Evolutionary conservation across 2,329 filamentous ascomycete species (phyloP).

Genomic region (Paracoccidioides brasiliensis): DNA sequence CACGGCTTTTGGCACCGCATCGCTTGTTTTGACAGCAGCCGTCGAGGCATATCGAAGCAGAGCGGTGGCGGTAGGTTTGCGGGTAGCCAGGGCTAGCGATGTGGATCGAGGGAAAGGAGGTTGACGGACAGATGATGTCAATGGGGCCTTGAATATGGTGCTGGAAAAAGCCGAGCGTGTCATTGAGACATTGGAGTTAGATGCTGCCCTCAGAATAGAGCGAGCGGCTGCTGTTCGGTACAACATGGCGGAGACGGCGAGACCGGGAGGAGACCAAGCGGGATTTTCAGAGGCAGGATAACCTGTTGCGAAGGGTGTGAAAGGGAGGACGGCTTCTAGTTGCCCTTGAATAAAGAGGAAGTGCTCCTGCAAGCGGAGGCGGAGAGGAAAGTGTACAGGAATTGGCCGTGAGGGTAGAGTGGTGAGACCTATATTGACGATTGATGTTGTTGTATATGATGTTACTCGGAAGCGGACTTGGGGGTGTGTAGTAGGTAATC

Average conservation of each 20-base stretch:
- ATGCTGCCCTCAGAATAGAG: conserved; percentile 32
- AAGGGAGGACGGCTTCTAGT: conserved; percentile 20
- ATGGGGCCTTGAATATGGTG: conserved; percentile 32
- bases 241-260: conserved; percentile 28
- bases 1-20: conserved; percentile 26
- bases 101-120: conserved; percentile 24
- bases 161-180: conserved; percentile 29
- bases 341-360: conserved; percentile 14
- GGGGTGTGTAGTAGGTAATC: not conserved
- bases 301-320: not conserved
- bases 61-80: conserved; percentile 35
- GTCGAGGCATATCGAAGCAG: conserved; percentile 37
- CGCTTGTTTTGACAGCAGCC: conserved; percentile 11
- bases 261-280: conserved; percentile 20
- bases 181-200: conserved; percentile 31
- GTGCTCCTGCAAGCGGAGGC: conserved; percentile 6
- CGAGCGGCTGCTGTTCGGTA: conserved; percentile 33
- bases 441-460: not conserved
- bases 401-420: not conserved
- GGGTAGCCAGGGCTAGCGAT: conserved; percentile 30
- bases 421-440: not conserved
- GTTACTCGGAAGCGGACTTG: not conserved
- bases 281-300: conserved; percentile 12
- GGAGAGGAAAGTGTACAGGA: not conserved
- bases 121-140: conserved; percentile 31